A percentile compares a stretch with the other conserved stretches of the same genome.
phyloP scores from a whole-genome alignment of 768 basidiomycete species.

The Leccinum longicurvipes region DNA sequence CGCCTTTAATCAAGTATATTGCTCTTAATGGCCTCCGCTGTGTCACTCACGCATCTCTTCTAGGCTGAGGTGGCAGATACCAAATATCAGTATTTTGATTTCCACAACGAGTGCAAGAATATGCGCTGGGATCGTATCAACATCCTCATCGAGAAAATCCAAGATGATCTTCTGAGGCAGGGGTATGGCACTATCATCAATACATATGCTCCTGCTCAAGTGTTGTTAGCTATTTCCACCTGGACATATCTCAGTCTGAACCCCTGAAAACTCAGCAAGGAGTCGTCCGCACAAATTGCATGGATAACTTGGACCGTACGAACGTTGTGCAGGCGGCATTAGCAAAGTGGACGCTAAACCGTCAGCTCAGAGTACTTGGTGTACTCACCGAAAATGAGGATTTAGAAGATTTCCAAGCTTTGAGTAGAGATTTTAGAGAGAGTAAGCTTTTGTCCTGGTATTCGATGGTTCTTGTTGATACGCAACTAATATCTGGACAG shows the following conservation, averaged over 20 bases:
- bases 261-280: constrained; percentile 67
- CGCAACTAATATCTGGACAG: constrained; percentile 39
- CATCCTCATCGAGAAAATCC: constrained; percentile 71
- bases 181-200: constrained; percentile 43
- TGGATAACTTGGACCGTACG: constrained; percentile 95
- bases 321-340: constrained; percentile 94
- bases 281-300: constrained; percentile 90
- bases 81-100: constrained; percentile 94
- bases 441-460: constrained; percentile 47
- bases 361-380: constrained; percentile 71
- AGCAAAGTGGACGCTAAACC: constrained; percentile 79
- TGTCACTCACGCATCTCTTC: not conserved
- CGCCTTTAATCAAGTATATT: constrained; percentile 57
- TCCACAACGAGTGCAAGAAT: constrained; percentile 90
- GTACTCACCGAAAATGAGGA: constrained; percentile 66
- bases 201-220: constrained; percentile 5
- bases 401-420: constrained; percentile 78
- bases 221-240: constrained; percentile 67
- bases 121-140: constrained; percentile 95
- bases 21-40: not conserved
- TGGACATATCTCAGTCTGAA: constrained; percentile 45
- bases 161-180: constrained; percentile 63
- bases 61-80: constrained; percentile 65
- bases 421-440: constrained; percentile 84
- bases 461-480: not conserved